Base-by-base conservation (phyloP, 2,329 filamentous ascomycete species). In the Hypoxylon sp. region DNA sequence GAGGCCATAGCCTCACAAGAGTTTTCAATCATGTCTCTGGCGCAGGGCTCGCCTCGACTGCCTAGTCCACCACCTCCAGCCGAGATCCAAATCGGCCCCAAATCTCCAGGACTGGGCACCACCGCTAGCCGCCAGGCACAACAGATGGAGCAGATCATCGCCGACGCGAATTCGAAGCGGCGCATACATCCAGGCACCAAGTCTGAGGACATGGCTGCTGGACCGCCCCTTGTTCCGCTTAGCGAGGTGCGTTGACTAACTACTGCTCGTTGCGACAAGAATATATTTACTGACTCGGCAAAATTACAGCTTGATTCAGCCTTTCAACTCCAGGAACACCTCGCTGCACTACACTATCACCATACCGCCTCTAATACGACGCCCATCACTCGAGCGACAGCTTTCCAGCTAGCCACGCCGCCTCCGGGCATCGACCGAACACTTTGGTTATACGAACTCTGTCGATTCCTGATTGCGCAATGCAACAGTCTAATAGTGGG, bases 371-470 rank as follows among this genome's bases (percentile, higher is more conserved):
- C 86, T 69, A 88, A 88, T 72, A 90, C 89, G 34, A 82, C 87
- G 46, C 89, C 95, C 5, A 90, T 98, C 71, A 92, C 87, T 62
- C 91, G 91, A 75, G 86, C 90, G 32, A 91, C 92, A 45, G 94
- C 96, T 10, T 82, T 87, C 60, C 86, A 90, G 73, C 89, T 99
- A 41, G 91, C 94, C 38, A 90, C 90, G 48, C 91, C 94, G 21
- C 96, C 96, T 0, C 86, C 90, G 21, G 91, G 91, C 63, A 90
- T 96, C 71, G 94, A 98, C 77, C 90, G 90, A 72, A 93, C 92
- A 9, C 87, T 98, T 46, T 99, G 96, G 96, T 90, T 98, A 49
- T 99, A 98, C 82, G 96, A 99, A 82, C 91, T 99, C 53, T 98
- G 94, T 76, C 94, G 96, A 67, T 97, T 98, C 79, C 89, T 99